Base-by-base conservation (phyloP, 1,139 yeast species). In the Yamadazyma triangularis region DNA sequence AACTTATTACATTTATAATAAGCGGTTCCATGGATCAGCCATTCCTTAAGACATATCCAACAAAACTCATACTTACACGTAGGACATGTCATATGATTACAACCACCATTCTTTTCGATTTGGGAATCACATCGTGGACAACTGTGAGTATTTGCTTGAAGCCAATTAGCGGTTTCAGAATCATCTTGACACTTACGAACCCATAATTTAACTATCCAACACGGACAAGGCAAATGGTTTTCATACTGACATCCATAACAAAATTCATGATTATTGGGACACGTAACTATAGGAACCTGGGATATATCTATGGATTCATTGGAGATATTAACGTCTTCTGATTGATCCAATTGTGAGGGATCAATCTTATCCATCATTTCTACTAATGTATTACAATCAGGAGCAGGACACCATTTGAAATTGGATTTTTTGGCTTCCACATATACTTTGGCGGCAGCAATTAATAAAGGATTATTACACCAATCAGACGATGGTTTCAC, bases 1-100 rank as follows among this genome's bases (percentile, higher is more conserved):
- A 64, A 83, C 35, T 77, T 59, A 37, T 74, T 75, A 52, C 96
- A 91, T 36, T 78, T 74, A 56, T 78, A 88, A 56, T 61, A 79
- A 30, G 70, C 62, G 23, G 69, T 65, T 1, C 78, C 79, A 57
- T 91, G 98, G n/a, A 60, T 60, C 1, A 52, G 48, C 98, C 98
- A 93, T 21, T 65, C 70, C 6, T 80, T 81, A 44, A 77, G 56
- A 55, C 99, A 91, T 29, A 88, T 79, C 99, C 99, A 91, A 53
- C 99, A 91, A 53, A 88, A 91, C 49, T 89, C 86, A 51, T 76
- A 60, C 9, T 56, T 53, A 55, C 99, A 91, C 39, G 79, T 81
- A 4, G 74, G 65, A 54, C 99, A 91, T 0, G 79, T 73, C 96
- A 91, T 89, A 58, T 91, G 98, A 58, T 91, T 89, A 58, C 97